Percentiles rank a stretch among this genome's conserved stretches.
Evolutionary conservation across 1,284 basidiomycete genomes (phyloP).

Genomic region (Sporisorium iseilematis-ciliati): DNA sequence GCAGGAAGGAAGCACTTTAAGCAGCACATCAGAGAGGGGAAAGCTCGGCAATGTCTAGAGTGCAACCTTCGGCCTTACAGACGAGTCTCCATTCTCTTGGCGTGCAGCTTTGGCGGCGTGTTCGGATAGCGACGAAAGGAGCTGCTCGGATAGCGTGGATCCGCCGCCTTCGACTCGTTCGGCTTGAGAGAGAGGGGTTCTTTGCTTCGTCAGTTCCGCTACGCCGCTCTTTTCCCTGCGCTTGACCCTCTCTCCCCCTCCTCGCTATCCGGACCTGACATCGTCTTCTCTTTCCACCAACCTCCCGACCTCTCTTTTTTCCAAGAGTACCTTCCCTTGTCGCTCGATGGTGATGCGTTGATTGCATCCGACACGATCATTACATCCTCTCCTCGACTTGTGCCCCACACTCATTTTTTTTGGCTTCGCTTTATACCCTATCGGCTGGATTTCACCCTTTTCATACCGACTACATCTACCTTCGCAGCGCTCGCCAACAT

Average conservation of each 20-base stretch:
- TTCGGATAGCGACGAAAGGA: slow-evolving; percentile 2
- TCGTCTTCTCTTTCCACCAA: not conserved
- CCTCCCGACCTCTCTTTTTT: not conserved
- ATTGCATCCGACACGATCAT: not conserved
- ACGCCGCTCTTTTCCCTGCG: not conserved
- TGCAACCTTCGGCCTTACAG: not conserved
- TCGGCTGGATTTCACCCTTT: not conserved
- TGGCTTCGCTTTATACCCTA: slow-evolving; percentile 16
- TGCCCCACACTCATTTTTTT: slow-evolving; percentile 10
- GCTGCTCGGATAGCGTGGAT: not conserved
- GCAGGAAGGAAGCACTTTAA: not conserved
- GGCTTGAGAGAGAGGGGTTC: not conserved
- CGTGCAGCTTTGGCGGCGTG: slow-evolving; percentile 2
- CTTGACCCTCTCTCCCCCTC: not conserved
- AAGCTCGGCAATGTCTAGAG: no score
- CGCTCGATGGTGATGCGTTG: slow-evolving; percentile 3
- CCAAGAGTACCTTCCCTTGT: not conserved
- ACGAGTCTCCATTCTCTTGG: not conserved
- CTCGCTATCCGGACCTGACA: no score
- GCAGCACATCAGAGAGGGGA: no score
- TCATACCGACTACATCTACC: not conserved
- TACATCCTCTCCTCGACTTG: no score
- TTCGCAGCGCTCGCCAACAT: not conserved
- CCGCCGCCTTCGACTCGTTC: not conserved
- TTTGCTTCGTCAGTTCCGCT: no score